phyloP scores from a whole-genome alignment of 352 stramenopile genomes.

The Blastocystis sp. region DNA sequence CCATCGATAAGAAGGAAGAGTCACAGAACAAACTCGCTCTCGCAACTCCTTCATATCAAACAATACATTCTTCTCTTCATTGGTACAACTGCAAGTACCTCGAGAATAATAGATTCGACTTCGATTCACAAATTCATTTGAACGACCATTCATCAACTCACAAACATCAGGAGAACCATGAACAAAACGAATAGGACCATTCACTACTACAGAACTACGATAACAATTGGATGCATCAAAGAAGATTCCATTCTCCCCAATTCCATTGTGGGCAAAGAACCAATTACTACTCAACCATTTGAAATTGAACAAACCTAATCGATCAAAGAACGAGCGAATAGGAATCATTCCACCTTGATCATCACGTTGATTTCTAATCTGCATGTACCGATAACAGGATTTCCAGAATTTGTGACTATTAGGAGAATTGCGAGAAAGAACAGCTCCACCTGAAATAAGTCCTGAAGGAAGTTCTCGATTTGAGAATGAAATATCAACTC shows the following conservation, averaged over 20 bases:
- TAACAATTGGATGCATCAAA: not conserved
- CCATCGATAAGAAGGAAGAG: too few species aligned
- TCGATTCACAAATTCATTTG: not conserved
- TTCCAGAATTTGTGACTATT: not conserved
- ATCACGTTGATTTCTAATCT: not conserved
- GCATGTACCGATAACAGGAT: not conserved
- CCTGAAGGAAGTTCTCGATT: not conserved
- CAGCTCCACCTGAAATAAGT: not conserved
- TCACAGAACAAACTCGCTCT: too few species aligned
- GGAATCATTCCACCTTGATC: not conserved
- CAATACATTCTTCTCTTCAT: too few species aligned
- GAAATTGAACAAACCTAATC: not conserved
- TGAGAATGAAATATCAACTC: not conserved
- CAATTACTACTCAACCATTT: constrained; percentile 33
- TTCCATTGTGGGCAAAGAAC: constrained; percentile 27
- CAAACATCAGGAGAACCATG: not conserved
- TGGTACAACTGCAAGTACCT: too few species aligned
- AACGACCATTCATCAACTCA: not conserved
- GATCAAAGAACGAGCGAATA: not conserved
- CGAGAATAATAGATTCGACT: not conserved
- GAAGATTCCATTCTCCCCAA: not conserved
- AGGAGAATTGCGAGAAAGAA: not conserved
- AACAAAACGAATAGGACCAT: not conserved
- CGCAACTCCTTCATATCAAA: too few species aligned
- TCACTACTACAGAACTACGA: not conserved